Base-by-base conservation (phyloP, 768 basidiomycete species). In the Termitomyces heimii region DNA sequence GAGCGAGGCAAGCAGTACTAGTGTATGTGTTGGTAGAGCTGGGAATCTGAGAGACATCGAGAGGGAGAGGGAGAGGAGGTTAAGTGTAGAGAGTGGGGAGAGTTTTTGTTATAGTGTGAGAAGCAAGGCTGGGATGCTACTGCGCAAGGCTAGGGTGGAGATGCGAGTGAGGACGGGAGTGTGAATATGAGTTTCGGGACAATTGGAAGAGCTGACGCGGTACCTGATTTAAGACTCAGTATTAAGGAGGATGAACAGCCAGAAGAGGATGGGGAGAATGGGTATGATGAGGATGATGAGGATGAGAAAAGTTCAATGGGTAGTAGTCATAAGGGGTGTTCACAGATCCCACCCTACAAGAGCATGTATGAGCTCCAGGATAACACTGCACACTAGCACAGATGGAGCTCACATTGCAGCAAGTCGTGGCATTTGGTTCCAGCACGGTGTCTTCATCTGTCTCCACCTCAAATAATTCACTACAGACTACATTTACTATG, bases 311-410 rank as follows among this genome's bases (percentile, higher is more conserved):
- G 37, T 37, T 42, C 10, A 65, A 65, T 28, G 67, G 67, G 40
- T 77, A 79, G 31, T 73, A 75, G 16, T 68, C 73, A 3, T 63
- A 67, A 26, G 66, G 63, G 22, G 35, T 22, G 7, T 64, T 58
- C 0, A 24, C 16, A 26, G 1, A 12, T 12, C 4, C 84, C 85
- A 0, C 91, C 91, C 0, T 78, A 92, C 62, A 75, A 80, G 18
- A 67, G 67, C 24, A 73, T 72, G 5, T 86, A 88, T 58, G 83
- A 84, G 54, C 68, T 93, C 5, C 84, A 88, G 18, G 89, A 81
- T 6, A 91, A 88, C 62, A 80, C 86, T 1, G 74, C 79, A n/a
- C n/a, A 3, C 70, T 81, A 2, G 83, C 92, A 9, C 94, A 97
- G 71, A 72, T 94, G 62, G 93, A 96, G 56, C 74, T 94, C 20